Percentiles rank a stretch among this genome's conserved stretches.
These are phyloP conservation scores for Eleusine indica DNA, from an alignment of 176 grass and related monocot species.

Conservation along the genomic window DNA sequence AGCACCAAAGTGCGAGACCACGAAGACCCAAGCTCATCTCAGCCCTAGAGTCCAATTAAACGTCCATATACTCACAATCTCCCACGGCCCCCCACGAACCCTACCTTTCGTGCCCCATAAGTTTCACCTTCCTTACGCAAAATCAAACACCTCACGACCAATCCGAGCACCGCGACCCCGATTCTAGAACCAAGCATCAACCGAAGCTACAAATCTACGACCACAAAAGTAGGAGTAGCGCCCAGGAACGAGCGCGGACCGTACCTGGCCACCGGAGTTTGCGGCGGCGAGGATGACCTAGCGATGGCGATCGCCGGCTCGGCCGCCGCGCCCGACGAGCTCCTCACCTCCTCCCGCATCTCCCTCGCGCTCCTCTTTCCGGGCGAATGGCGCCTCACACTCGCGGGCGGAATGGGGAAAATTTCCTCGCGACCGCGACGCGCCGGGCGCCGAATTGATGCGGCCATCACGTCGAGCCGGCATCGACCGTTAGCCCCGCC, in stretches of 20 bases:
- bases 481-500: slow-evolving; percentile 31
- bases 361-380: slow-evolving; percentile 27
- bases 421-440: slow-evolving; percentile 29
- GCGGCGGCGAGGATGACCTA: slow-evolving; percentile 76
- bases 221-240: background rate
- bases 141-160: slow-evolving; percentile 3
- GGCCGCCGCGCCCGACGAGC: slow-evolving; percentile 68
- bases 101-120: slow-evolving; percentile 1
- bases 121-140: background rate
- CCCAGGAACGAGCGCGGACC: background rate
- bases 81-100: background rate
- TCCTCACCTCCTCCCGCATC: slow-evolving; percentile 94
- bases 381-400: slow-evolving; percentile 22
- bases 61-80: background rate
- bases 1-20: background rate
- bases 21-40: slow-evolving; percentile 21
- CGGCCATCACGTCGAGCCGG: slow-evolving; percentile 21
- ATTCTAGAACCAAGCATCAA: slow-evolving; percentile 10
- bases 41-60: slow-evolving; percentile 20
- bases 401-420: slow-evolving; percentile 26
- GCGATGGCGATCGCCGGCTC: slow-evolving; percentile 59
- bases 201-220: slow-evolving; percentile 35
- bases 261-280: slow-evolving; percentile 85
- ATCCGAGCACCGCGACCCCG: background rate
- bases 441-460: slow-evolving; percentile 34